Base-by-base conservation (phyloP, 768 basidiomycete species). In the Zangia roseola region DNA sequence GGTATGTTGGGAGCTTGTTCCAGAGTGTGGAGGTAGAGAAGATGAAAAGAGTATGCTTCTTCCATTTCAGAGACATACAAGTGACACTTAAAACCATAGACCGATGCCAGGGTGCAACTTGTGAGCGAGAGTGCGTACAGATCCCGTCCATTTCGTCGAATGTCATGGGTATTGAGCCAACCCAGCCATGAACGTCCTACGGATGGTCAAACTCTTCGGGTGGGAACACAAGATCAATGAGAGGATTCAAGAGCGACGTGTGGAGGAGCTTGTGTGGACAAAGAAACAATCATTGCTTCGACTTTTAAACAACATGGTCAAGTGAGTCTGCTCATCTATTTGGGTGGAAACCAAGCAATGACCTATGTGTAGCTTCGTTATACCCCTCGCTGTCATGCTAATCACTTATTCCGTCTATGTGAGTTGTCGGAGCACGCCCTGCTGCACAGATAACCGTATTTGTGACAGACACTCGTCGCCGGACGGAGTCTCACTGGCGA, bases 201-300 rank as follows among this genome's bases (percentile, higher is more conserved):
- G 84, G 13, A 85, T 86, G 80, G 71, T 86, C 61, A 88, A 88
- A 63, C 68, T 88, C 34, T 87, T 89, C 55, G 86, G 75, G 13
- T 78, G 86, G 76, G 77, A 83, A 72, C 74, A 75, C 52, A 74
- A 78, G 42, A 76, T 85, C 59, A 69, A 75, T n/a, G 60, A 74
- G 12, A 71, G 72, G 43, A 70, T 91, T 38, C 68, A 73, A 16
- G 74, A 74, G 25, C 79, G 78, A 57, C 76, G 87, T 47, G 76
- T 81, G 35, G 76, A 77, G 10, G 88, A 91, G 61, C 66, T 91
- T 19, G 48, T 56, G 2, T 76, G 73, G 64, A 68, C 84, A 40
- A 76, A 72, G 71, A 78, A 75, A 56, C 66, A 74, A 24, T 74
- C 80, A 55, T 54, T 84, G 28, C 67, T 81, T 17, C 71, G 73